A percentile compares a stretch with the other conserved stretches of the same genome.
These are phyloP conservation scores for Solanum ossicruentum DNA, from an alignment of 257 asterid genomes.

Conservation along the genomic window DNA sequence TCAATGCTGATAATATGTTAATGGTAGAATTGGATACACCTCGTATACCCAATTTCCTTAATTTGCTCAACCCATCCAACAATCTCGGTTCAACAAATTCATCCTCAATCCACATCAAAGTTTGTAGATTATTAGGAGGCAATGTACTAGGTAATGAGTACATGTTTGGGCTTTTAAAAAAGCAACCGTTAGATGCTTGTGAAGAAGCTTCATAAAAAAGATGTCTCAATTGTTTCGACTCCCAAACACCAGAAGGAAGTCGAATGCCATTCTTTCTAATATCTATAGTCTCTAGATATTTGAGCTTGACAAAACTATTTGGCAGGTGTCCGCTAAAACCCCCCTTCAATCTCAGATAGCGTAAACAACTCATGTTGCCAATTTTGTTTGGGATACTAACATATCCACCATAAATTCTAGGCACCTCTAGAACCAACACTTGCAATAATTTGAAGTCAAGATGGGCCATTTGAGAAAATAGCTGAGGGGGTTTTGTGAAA, in stretches of 20 bases:
- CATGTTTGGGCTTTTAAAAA: background rate
- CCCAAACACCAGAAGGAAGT: background rate
- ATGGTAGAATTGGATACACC: background rate
- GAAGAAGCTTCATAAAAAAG: no score
- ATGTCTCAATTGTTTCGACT: background rate
- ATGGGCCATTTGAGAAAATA: background rate
- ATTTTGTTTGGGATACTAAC: background rate
- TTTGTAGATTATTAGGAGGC: background rate
- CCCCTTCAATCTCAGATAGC: background rate
- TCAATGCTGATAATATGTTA: background rate
- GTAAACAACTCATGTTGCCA: background rate
- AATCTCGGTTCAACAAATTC: no score
- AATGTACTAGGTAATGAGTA: no score
- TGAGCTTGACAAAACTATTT: background rate
- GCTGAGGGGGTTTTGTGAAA: no score
- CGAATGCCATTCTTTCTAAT: fast-evolving
- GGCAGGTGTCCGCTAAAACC: background rate
- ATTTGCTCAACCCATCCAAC: background rate
- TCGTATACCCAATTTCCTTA: no score
- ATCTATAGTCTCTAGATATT: background rate
- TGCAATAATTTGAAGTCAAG: background rate
- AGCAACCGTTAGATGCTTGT: no score
- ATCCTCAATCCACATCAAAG: background rate
- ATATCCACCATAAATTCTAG: background rate
- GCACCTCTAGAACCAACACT: background rate